A percentile compares a stretch with the other conserved stretches of the same genome.
Conservation (phyloP, 768 basidiomycete genomes). For the Suillus cothurnatus region DNA sequence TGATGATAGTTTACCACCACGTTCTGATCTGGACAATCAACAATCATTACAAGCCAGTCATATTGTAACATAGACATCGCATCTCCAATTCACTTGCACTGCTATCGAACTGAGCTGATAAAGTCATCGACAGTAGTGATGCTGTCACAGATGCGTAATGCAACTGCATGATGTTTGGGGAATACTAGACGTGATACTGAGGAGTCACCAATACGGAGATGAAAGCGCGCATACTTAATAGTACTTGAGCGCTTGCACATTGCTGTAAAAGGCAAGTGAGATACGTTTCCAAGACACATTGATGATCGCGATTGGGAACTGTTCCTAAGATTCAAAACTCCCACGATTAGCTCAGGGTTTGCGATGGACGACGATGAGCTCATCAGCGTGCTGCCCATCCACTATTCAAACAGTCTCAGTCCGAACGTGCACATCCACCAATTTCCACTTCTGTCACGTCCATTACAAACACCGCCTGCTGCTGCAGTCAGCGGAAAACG, state of each 20-base stretch:
- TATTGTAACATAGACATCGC: constrained; percentile 9
- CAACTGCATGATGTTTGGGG: too few species aligned
- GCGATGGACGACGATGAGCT: constrained; percentile 47
- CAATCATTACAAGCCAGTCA: constrained; percentile 11
- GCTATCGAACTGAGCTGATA: not conserved
- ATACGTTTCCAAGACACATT: too few species aligned
- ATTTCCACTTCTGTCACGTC: constrained; percentile 73
- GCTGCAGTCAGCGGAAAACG: constrained; percentile 72
- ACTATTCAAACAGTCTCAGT: constrained; percentile 60
- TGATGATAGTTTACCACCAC: constrained; percentile 10
- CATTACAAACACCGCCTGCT: constrained; percentile 77
- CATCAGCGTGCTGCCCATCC: constrained; percentile 70
- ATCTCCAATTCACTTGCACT: not conserved
- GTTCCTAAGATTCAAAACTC: not conserved
- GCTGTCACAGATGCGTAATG: not conserved
- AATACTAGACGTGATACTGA: too few species aligned
- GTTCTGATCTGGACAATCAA: constrained; percentile 11
- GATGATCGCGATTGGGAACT: too few species aligned
- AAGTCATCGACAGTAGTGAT: not conserved
- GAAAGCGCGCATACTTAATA: too few species aligned
- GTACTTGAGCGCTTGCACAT: too few species aligned
- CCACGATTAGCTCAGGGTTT: not conserved
- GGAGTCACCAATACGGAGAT: too few species aligned
- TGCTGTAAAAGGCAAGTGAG: too few species aligned
- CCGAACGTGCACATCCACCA: constrained; percentile 79